Conservation (phyloP, 768 basidiomycete species). For the Lentinula raphanica region DNA sequence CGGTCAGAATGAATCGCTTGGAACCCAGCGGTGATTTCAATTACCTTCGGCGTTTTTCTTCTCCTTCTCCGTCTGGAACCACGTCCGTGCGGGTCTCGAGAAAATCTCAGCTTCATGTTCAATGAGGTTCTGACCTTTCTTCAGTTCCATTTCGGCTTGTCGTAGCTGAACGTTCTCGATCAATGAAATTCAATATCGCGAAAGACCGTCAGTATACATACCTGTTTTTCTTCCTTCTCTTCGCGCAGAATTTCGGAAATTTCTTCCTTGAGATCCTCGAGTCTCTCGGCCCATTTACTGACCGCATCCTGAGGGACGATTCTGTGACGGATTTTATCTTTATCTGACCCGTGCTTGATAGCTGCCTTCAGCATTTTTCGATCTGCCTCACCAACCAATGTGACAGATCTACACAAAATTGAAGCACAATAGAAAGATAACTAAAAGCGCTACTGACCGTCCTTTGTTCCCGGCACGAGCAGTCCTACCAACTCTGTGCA, state of each 20-base stretch:
- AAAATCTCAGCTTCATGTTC: slow-evolving; percentile 91
- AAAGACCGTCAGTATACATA: slow-evolving; percentile 23
- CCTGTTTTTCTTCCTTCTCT: slow-evolving; percentile 94
- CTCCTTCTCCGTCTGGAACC: slow-evolving; percentile 91
- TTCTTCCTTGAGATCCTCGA: slow-evolving; percentile 70
- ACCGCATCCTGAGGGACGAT: slow-evolving; percentile 76
- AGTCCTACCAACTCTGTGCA: slow-evolving; percentile 96
- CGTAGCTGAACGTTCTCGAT: slow-evolving; percentile 49
- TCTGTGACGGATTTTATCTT: slow-evolving; percentile 84
- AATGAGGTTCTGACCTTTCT: slow-evolving; percentile 92
- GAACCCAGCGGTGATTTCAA: background rate
- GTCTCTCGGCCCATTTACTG: slow-evolving; percentile 60
- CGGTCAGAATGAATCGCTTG: slow-evolving; percentile 2
- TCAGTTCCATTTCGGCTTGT: slow-evolving; percentile 92
- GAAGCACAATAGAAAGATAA: background rate
- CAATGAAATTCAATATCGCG: background rate
- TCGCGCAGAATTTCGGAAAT: slow-evolving; percentile 77
- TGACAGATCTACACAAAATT: slow-evolving; percentile 63
- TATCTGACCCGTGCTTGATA: slow-evolving; percentile 77
- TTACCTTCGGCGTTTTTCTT: slow-evolving; percentile 76
- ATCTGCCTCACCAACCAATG: slow-evolving; percentile 92
- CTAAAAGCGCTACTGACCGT: slow-evolving; percentile 49
- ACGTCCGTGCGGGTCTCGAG: slow-evolving; percentile 91
- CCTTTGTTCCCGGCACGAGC: slow-evolving; percentile 92
- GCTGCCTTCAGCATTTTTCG: slow-evolving; percentile 95